A percentile compares a stretch with the other conserved stretches of the same genome.
Evolutionary conservation across 768 basidiomycete species (phyloP).

Genomic region (Termitomyces eurrhizus): DNA sequence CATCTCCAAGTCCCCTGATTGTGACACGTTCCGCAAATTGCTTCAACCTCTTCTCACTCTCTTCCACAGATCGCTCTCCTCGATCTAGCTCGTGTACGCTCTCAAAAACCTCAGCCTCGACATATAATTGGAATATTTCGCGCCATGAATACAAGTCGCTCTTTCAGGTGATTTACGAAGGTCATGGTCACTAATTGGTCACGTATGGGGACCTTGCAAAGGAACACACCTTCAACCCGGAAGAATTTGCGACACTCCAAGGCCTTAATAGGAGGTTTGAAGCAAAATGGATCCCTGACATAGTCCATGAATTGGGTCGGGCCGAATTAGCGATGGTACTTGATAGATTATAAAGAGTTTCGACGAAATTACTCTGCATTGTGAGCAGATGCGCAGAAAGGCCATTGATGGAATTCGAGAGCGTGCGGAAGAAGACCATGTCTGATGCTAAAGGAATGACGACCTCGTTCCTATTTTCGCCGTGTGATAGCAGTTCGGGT

Average conservation of each 20-base stretch:
- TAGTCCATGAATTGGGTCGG: slow-evolving; percentile 38
- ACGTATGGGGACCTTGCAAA: too few relatives aligned
- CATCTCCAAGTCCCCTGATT: slow-evolving; percentile 50
- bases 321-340: slow-evolving; percentile 36
- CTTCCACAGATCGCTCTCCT: slow-evolving; percentile 67
- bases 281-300: slow-evolving; percentile 39
- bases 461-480: slow-evolving; percentile 37
- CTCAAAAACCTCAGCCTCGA: slow-evolving; percentile 86
- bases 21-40: slow-evolving; percentile 59
- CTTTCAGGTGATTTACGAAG: slow-evolving; percentile 17
- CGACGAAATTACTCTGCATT: slow-evolving; percentile 48
- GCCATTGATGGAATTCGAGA: slow-evolving; percentile 56
- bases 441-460: slow-evolving; percentile 82
- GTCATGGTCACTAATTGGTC: background rate
- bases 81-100: slow-evolving; percentile 55
- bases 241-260: slow-evolving; percentile 19
- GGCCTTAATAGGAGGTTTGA: slow-evolving; percentile 37
- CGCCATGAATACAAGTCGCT: slow-evolving; percentile 86
- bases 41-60: slow-evolving; percentile 62
- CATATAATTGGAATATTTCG: slow-evolving; percentile 84
- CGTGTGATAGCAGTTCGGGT: background rate
- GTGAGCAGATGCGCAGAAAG: slow-evolving; percentile 45
- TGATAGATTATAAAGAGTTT: slow-evolving; percentile 34
- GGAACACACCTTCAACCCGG: slow-evolving; percentile 18
- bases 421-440: slow-evolving; percentile 72